phyloP scores from a whole-genome alignment of 371 early-diverging fungal species.

The Saksenaea vasiformis region DNA sequence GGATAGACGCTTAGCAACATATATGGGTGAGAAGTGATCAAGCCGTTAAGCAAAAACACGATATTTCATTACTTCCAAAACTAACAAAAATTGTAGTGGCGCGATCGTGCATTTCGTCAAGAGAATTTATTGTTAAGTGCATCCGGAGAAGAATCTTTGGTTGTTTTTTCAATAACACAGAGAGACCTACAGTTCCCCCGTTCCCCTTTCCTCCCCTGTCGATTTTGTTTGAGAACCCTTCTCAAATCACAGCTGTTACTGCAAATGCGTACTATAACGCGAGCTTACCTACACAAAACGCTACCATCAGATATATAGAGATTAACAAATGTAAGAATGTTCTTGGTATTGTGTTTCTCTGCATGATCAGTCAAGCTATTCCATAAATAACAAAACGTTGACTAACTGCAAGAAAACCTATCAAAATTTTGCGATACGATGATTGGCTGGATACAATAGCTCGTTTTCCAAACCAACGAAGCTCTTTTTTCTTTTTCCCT shows the following conservation, averaged over 20 bases:
- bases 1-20: no score
- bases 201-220: not conserved
- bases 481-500: not conserved
- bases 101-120: not conserved
- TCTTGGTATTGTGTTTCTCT: not conserved
- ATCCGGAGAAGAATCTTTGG: not conserved
- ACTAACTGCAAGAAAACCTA: no score
- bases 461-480: slow-evolving; percentile 3
- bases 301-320: not conserved
- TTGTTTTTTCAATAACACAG: not conserved
- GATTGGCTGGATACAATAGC: not conserved
- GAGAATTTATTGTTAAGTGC: not conserved
- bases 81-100: no score
- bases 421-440: not conserved
- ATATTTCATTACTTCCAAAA: no score
- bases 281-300: not conserved
- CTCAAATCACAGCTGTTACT: not conserved
- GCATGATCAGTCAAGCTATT: not conserved
- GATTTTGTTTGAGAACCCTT: not conserved
- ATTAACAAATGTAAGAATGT: not conserved
- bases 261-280: not conserved
- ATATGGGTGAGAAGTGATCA: no score
- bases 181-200: not conserved
- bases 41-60: no score
- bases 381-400: no score